Percentiles rank a stretch among this genome's conserved stretches.
These are phyloP conservation scores for Phaeolepiota aurea DNA, from an alignment of 768 basidiomycete genomes.

Conservation along the genomic window DNA sequence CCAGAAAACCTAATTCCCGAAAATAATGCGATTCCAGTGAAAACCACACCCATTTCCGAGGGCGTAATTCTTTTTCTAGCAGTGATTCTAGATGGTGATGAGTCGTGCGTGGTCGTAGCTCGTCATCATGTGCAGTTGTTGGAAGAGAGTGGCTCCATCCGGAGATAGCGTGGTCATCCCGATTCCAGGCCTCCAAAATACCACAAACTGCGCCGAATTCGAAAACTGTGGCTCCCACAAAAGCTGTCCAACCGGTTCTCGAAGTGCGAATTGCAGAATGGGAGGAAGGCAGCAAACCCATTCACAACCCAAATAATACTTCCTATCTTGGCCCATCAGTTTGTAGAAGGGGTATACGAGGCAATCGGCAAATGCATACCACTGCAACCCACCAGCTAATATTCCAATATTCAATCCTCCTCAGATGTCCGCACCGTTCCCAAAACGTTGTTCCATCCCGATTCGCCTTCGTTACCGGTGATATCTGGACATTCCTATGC, in stretches of 20 bases:
- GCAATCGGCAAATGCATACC: slow-evolving; percentile 13
- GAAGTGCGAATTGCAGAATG: slow-evolving; percentile 24
- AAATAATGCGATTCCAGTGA: slow-evolving; percentile 26
- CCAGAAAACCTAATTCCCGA: slow-evolving; percentile 40
- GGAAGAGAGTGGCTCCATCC: slow-evolving; percentile 14
- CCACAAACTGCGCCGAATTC: slow-evolving; percentile 44
- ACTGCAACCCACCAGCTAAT: slow-evolving; percentile 36
- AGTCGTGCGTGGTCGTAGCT: too few relatives aligned
- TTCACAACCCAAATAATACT: slow-evolving; percentile 48
- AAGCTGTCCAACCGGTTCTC: slow-evolving; percentile 37
- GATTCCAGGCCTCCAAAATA: slow-evolving; percentile 47
- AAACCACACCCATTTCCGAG: slow-evolving; percentile 25
- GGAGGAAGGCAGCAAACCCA: slow-evolving; percentile 46
- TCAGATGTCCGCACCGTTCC: slow-evolving; percentile 18
- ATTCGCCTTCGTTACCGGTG: slow-evolving; percentile 16
- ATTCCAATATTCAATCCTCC: slow-evolving; percentile 32
- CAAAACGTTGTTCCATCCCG: slow-evolving; percentile 11
- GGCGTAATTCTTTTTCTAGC: slow-evolving; percentile 2
- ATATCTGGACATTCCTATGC: slow-evolving; percentile 31
- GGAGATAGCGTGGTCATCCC: slow-evolving; percentile 29
- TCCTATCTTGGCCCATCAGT: slow-evolving; percentile 26
- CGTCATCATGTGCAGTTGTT: slow-evolving; percentile 13
- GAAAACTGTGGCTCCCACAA: slow-evolving; percentile 54
- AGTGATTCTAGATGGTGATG: too few relatives aligned
- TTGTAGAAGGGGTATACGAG: too few relatives aligned